These are phyloP conservation scores for Hypomontagnella monticulosa DNA, from an alignment of 495 filamentous ascomycete genomes.

Conservation along the genomic window DNA sequence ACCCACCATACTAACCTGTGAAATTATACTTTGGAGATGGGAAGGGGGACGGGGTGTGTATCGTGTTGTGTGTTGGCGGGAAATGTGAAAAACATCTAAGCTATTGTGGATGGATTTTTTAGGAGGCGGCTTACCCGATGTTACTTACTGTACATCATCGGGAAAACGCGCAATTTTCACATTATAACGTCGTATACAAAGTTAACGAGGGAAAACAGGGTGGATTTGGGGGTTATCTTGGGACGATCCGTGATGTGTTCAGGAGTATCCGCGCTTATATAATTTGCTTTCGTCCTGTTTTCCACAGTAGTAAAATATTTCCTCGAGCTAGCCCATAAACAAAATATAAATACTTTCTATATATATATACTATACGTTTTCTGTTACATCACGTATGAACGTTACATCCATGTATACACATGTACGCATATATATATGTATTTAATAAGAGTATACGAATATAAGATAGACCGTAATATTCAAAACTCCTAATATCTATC, in stretches of 20 bases:
- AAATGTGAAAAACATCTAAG: conserved; percentile 18
- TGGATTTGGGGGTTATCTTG: conserved; percentile 40
- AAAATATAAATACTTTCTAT: conserved; percentile 16
- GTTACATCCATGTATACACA: neutral
- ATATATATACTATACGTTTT: neutral
- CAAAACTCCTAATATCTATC: neutral
- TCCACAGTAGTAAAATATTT: conserved; percentile 38
- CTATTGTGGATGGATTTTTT: conserved; percentile 23
- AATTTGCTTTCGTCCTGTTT: conserved; percentile 41
- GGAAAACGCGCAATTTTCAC: conserved; percentile 29
- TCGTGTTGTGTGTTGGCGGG: conserved; percentile 10
- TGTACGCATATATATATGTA: neutral
- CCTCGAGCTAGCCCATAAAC: conserved; percentile 33
- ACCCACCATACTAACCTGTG: conserved; percentile 55
- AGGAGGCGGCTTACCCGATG: conserved; percentile 28
- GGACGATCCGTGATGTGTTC: conserved; percentile 46
- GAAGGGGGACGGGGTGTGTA: conserved; percentile 10
- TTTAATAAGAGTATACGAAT: neutral
- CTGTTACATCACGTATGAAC: too few species aligned
- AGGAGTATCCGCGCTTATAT: conserved; percentile 47
- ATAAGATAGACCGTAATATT: too few species aligned
- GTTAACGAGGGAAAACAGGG: conserved; percentile 35
- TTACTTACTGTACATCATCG: too few species aligned
- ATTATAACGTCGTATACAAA: conserved; percentile 40
- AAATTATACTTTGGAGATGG: conserved; percentile 12